Percentiles rank a stretch among this genome's conserved stretches.
Evolutionary conservation across 306 rosid genomes (phyloP).

Genomic region (Quillaja saponaria): DNA sequence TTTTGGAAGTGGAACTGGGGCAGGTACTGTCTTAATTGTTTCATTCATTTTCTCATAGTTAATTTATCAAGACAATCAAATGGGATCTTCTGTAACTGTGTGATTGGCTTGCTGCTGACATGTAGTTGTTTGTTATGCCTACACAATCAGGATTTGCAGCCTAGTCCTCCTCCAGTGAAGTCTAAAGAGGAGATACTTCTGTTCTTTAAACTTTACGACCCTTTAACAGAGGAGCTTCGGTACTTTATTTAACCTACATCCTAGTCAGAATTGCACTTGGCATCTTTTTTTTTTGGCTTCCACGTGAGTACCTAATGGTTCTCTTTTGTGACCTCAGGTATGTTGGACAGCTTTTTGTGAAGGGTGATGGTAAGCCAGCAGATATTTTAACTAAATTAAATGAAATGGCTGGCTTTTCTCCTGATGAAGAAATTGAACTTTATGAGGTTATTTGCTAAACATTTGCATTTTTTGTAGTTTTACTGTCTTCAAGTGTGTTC

Average conservation of each 20-base stretch:
- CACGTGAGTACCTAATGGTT: constrained; percentile 22
- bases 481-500: no score
- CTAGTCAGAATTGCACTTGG: no score
- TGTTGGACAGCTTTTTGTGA: constrained; percentile 83
- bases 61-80: no score
- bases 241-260: constrained; percentile 35
- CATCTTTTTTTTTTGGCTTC: not conserved
- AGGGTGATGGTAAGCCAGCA: constrained; percentile 67
- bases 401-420: constrained; percentile 84
- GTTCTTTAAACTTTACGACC: constrained; percentile 83
- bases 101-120: no score
- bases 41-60: no score
- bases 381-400: constrained; percentile 71
- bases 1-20: constrained; percentile 78
- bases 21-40: no score
- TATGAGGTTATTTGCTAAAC: no score
- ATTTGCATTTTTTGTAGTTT: no score
- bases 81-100: no score
- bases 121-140: no score
- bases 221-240: constrained; percentile 81
- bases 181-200: constrained; percentile 78
- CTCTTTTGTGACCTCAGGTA: constrained; percentile 49
- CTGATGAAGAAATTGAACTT: constrained; percentile 86
- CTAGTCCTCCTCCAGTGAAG: constrained; percentile 68
- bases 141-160: constrained; percentile 63